phyloP scores from a whole-genome alignment of 2,329 filamentous ascomycete species.

The Fusarium lyarnte region DNA sequence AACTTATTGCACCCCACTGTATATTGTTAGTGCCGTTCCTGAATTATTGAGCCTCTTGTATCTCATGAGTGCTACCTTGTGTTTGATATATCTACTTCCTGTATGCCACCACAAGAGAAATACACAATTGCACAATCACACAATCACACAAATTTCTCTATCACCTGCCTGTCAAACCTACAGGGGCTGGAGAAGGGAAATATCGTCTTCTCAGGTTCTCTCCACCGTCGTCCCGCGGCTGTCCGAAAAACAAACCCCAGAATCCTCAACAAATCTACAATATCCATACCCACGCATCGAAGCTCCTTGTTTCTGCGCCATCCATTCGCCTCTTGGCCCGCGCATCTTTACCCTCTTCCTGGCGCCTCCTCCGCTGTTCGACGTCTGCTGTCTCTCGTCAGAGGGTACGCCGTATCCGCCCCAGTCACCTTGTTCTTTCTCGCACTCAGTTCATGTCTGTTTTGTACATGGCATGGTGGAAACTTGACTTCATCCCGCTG shows the following conservation, averaged over 20 bases:
- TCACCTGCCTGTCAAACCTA: conserved; percentile 5
- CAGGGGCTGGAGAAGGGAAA: not conserved
- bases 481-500: conserved; percentile 10
- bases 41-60: not conserved
- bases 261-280: conserved; percentile 39
- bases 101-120: not conserved
- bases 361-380: conserved; percentile 33
- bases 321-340: conserved; percentile 32
- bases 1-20: no score
- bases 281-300: conserved; percentile 3
- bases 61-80: not conserved
- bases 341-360: conserved; percentile 35
- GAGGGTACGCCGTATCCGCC: conserved; percentile 6
- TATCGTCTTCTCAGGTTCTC: not conserved
- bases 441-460: not conserved
- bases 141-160: not conserved
- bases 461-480: conserved; percentile 30
- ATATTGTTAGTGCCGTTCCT: not conserved
- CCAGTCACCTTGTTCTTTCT: not conserved
- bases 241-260: conserved; percentile 23
- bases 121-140: not conserved
- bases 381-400: conserved; percentile 17
- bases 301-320: conserved; percentile 16
- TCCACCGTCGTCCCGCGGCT: conserved; percentile 24
- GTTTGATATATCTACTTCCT: not conserved